Evolutionary conservation across 2,329 filamentous ascomycete genomes (phyloP), one percentile per base, ranked within the genome.

Genomic region (Tolypocladium sp.): DNA sequence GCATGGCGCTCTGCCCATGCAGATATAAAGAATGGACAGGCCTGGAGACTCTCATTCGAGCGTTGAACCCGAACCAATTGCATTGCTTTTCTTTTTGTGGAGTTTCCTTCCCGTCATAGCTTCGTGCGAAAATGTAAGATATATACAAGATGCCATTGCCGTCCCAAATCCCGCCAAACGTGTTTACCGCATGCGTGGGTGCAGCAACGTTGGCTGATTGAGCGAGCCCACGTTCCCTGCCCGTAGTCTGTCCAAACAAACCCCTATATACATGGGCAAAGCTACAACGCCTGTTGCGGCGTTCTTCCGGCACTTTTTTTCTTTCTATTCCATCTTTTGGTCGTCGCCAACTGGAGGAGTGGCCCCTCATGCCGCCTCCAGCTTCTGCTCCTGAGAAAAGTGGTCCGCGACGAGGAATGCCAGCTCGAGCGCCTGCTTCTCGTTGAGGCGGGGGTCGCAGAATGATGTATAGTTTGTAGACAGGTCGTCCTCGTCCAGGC

Each of bases 351-450:
- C 25, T 30, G 8, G 4, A 13, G 12, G 17, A 9, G 12, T 9
- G 38, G 9, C 30, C 22, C 38, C 17, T 55, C 55, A 61, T 25
- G 42, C 55, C n/a, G 51, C 20, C 38, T 49, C 30, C 13, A 60
- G 61, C 59, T 67, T 67, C 27, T 69, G 64, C 60, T 76, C 70
- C 57, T 72, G 70, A 2, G 82, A 76, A 64, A 80, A 94, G 69
- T 92, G 90, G 6, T 91, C 91, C 0, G 94, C 94, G 55, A 99
- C 88, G 68, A 97, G 75, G 73, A 99, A 99, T 0, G 94, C 92
- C 71, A 97, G 75, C 78, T 99, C 94, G 17, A 99, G 81, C 1
- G 94, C 92, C 78, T 99, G 94, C 77, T 97, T 97, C 81, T 97
- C 94, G 70, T 99, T 99, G 65, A 99, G 77, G 30, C 94, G 79